Evolutionary conservation across 345 rosid genomes (phyloP).

Genomic region (Moricandia moricandioides): DNA sequence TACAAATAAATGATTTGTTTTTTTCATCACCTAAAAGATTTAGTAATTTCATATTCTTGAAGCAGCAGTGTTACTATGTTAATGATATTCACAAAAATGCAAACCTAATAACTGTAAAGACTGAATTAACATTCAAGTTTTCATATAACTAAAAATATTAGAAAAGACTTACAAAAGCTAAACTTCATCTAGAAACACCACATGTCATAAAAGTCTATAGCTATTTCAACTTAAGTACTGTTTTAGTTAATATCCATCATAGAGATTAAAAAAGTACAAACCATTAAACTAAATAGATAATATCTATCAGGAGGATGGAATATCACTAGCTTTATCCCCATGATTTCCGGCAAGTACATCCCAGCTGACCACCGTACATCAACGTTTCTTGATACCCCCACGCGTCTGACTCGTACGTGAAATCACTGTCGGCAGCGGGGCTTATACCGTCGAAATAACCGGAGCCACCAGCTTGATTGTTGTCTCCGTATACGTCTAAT

Average conservation of each 20-base stretch:
- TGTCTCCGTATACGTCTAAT: neutral
- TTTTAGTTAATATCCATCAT: neutral
- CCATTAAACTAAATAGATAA: neutral
- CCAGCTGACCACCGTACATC: slow-evolving; percentile 32
- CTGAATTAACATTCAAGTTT: neutral
- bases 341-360: slow-evolving; percentile 18
- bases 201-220: neutral
- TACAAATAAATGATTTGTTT: neutral
- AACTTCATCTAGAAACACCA: neutral
- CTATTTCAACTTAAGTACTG: neutral
- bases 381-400: slow-evolving; percentile 30
- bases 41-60: neutral
- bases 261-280: neutral
- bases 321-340: slow-evolving; percentile 17
- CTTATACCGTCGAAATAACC: neutral
- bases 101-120: neutral
- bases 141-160: neutral
- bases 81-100: neutral
- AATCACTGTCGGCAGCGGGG: slow-evolving; percentile 3
- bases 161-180: neutral
- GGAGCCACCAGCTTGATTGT: neutral
- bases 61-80: neutral
- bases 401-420: slow-evolving; percentile 8
- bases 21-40: neutral
- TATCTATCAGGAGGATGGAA: neutral